Base-by-base conservation (phyloP, 768 basidiomycete genomes). In the Amanita pseudoporphyria region DNA sequence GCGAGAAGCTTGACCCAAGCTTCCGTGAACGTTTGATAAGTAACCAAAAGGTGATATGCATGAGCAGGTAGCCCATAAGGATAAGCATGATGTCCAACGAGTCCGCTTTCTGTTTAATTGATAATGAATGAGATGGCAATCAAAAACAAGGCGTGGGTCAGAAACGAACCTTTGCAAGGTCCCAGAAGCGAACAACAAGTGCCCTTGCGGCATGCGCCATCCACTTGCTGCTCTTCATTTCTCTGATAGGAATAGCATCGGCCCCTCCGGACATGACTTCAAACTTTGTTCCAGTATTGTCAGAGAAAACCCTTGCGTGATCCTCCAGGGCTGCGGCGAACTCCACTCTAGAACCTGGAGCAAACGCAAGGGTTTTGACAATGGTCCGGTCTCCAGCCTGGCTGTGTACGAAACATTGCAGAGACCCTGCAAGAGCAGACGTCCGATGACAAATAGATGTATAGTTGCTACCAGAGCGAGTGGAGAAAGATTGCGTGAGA, bases 71-170 rank as follows among this genome's bases (percentile, higher is more conserved):
- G 12, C 95, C 96, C 9, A 87, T 74, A 16, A 97, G 78, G 58
- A 99, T 91, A 54, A 98, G 82, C 47, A 95, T 72, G 60, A 99
- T 97, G 66, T 99, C 96, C 19, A 94, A 79, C 0, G 92, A 93
- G 65, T 96, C 90, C 9, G 96, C 93, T 71, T 92, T 90, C 81
- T 87, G 66, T 10, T 49, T 31, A 57, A 28, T n/a, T n/a, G n/a
- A n/a, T n/a, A n/a, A n/a, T n/a, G 45, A 59, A 46, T 16, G 14
- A 21, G 35, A 45, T 26, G 40, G 35, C 9, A 42, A 32, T 32
- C 14, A 38, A 5, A 31, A 7, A n/a, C n/a, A n/a, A 16, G 26
- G 22, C 30, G 9, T 37, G 55, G 53, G 55, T 12, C 51, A 51
- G 13, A 35, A 50, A 59, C 24, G 1, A 47, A 67, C 67, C 80